These are phyloP conservation scores for Lanmaoa pseudosensibilis DNA, from an alignment of 768 basidiomycete species.

Conservation along the genomic window DNA sequence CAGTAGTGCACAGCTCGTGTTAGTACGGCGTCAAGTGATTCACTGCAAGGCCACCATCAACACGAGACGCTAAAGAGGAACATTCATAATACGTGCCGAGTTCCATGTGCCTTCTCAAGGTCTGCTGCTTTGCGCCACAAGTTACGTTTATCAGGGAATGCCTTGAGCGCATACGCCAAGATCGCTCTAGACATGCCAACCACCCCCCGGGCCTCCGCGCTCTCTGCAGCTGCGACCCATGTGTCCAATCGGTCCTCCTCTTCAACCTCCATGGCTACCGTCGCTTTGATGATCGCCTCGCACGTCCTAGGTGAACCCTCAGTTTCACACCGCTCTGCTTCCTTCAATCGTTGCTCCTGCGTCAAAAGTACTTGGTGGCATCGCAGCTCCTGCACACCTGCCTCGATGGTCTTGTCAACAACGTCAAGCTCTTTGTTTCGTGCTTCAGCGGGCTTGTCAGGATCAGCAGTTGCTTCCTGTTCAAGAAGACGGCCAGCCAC, in stretches of 20 bases:
- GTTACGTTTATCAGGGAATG: conserved; percentile 82
- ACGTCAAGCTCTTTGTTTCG: conserved; percentile 63
- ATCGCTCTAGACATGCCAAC: conserved; percentile 86
- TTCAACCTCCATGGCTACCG: conserved; percentile 89
- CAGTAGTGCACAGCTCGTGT: conserved; percentile 83
- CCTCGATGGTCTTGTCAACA: conserved; percentile 89
- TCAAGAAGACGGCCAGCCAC: conserved; percentile 91
- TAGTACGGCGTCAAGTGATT: conserved; percentile 80
- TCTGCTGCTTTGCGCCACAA: conserved; percentile 92
- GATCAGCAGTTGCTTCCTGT: conserved; percentile 60
- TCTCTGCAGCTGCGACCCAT: conserved; percentile 91
- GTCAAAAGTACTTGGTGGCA: conserved; percentile 81
- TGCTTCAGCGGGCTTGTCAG: conserved; percentile 50
- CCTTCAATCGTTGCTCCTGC: conserved; percentile 94
- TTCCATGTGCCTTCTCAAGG: conserved; percentile 89
- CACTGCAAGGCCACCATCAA: conserved; percentile 41
- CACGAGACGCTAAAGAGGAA: not conserved
- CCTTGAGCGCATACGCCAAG: conserved; percentile 86
- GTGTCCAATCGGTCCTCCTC: conserved; percentile 90
- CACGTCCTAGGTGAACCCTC: conserved; percentile 86
- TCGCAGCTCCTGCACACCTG: conserved; percentile 74
- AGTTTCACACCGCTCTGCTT: conserved; percentile 87
- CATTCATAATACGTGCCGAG: conserved; percentile 48
- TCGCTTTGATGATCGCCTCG: conserved; percentile 94
- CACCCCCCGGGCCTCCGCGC: conserved; percentile 67